phyloP scores from a whole-genome alignment of 2,329 filamentous ascomycete species.

The Graphilbum sp. region DNA sequence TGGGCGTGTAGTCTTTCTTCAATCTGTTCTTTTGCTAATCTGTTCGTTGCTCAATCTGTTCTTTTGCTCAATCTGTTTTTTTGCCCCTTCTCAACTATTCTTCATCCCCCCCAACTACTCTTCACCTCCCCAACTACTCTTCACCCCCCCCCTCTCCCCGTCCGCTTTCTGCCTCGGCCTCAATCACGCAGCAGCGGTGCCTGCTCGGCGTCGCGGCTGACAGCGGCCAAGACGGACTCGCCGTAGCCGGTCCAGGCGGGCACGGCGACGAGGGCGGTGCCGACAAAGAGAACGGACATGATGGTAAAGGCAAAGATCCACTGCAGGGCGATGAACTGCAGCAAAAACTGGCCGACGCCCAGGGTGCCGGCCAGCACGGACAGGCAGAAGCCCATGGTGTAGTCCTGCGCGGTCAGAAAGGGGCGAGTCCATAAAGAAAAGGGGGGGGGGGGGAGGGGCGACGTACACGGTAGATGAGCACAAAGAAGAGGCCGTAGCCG shows the following conservation, averaged over 20 bases:
- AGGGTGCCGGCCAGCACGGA: slow-evolving; percentile 58
- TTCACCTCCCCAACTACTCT: not conserved
- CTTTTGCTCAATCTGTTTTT: no score
- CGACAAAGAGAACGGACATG: slow-evolving; percentile 56
- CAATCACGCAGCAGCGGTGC: slow-evolving; percentile 41
- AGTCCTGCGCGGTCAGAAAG: slow-evolving; percentile 35
- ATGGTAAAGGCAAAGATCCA: slow-evolving; percentile 88
- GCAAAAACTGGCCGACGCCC: slow-evolving; percentile 60
- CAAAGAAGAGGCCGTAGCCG: slow-evolving; percentile 60
- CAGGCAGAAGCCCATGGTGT: slow-evolving; percentile 65
- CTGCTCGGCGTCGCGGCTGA: slow-evolving; percentile 33
- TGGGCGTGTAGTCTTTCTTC: no score
- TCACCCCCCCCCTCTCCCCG: not conserved
- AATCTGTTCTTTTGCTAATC: no score
- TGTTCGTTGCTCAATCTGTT: no score
- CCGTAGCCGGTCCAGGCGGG: slow-evolving; percentile 47
- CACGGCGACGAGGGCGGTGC: slow-evolving; percentile 47
- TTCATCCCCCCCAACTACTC: not conserved
- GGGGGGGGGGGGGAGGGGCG: not conserved
- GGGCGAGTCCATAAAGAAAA: not conserved
- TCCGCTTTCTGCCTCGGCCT: not conserved
- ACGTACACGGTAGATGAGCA: slow-evolving; percentile 51
- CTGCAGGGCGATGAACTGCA: slow-evolving; percentile 61
- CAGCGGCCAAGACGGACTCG: slow-evolving; percentile 10
- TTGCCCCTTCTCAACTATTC: no score